These are phyloP conservation scores for Solanum chiquidenum DNA, from an alignment of 257 asterid species.

Conservation along the genomic window DNA sequence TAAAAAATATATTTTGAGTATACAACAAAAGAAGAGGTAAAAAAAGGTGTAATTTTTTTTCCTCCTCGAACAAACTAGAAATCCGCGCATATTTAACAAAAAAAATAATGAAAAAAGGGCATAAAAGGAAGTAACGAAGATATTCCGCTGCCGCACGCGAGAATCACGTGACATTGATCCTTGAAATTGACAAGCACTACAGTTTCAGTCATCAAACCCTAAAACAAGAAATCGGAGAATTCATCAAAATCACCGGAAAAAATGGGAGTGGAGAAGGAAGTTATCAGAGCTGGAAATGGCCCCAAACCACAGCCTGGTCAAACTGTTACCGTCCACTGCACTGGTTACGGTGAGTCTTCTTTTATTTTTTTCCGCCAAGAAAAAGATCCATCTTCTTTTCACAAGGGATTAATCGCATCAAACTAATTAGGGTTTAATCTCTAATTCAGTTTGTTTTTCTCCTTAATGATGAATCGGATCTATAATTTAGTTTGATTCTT, in stretches of 20 bases:
- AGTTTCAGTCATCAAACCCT: background rate
- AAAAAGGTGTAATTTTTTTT: too few relatives aligned
- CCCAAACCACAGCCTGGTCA: constrained; percentile 74
- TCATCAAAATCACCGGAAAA: constrained; percentile 14
- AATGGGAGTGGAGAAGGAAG: constrained; percentile 86
- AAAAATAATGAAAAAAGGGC: background rate
- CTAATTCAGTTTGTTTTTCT: background rate
- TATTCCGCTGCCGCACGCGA: constrained; percentile 3
- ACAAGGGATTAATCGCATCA: background rate
- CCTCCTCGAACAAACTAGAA: background rate
- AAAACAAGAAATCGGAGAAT: background rate
- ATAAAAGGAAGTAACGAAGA: background rate
- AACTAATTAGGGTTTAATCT: background rate
- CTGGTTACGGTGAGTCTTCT: constrained; percentile 54
- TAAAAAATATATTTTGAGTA: background rate
- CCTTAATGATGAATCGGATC: background rate
- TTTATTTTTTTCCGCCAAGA: background rate
- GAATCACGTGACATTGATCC: constrained; percentile 6
- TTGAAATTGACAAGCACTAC: background rate
- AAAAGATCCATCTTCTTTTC: background rate
- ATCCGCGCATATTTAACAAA: background rate
- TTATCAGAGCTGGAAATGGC: constrained; percentile 61
- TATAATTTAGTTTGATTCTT: background rate
- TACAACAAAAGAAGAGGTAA: too few relatives aligned
- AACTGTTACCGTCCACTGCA: constrained; percentile 92